Conservation (phyloP, 371 early-diverging fungal genomes). For the Mucor sp. region DNA sequence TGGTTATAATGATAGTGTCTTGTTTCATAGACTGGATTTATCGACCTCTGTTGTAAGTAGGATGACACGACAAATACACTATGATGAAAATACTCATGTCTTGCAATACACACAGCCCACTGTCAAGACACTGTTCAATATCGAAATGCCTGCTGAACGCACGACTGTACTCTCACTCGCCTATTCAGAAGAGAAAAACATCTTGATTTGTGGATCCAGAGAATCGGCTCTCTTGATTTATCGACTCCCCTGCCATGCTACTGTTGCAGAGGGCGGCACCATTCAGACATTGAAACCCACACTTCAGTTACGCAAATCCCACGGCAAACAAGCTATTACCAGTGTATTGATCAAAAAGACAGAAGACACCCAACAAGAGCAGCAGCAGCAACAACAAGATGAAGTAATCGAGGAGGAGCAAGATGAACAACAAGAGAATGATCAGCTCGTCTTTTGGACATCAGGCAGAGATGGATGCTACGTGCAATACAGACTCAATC, state of each 20-base stretch:
- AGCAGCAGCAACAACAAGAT: neutral
- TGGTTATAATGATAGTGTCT: slow-evolving; percentile 44
- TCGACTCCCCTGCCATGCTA: slow-evolving; percentile 30
- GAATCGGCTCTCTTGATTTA: slow-evolving; percentile 63
- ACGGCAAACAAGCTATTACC: slow-evolving; percentile 60
- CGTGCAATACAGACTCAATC: slow-evolving; percentile 60
- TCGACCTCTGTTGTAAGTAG: slow-evolving; percentile 22
- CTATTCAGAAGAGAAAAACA: slow-evolving; percentile 39
- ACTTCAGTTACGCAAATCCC: slow-evolving; percentile 43
- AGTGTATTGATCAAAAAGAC: slow-evolving; percentile 33
- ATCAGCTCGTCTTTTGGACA: slow-evolving; percentile 57
- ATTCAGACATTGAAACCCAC: slow-evolving; percentile 22
- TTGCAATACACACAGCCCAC: slow-evolving; percentile 27
- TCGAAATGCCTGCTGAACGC: slow-evolving; percentile 49
- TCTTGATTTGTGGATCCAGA: slow-evolving; percentile 63
- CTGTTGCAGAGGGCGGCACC: neutral
- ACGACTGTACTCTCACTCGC: slow-evolving; percentile 55
- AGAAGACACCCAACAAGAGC: neutral
- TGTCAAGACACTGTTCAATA: slow-evolving; percentile 41
- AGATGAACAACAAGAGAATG: slow-evolving; percentile 30
- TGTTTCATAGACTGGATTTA: slow-evolving; percentile 39
- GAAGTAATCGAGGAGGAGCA: slow-evolving; percentile 26
- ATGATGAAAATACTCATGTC: neutral
- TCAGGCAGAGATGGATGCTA: slow-evolving; percentile 75
- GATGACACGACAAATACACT: too few relatives aligned